Conservation (phyloP, 352 stramenopile species). For the Phytopythium boreale region DNA sequence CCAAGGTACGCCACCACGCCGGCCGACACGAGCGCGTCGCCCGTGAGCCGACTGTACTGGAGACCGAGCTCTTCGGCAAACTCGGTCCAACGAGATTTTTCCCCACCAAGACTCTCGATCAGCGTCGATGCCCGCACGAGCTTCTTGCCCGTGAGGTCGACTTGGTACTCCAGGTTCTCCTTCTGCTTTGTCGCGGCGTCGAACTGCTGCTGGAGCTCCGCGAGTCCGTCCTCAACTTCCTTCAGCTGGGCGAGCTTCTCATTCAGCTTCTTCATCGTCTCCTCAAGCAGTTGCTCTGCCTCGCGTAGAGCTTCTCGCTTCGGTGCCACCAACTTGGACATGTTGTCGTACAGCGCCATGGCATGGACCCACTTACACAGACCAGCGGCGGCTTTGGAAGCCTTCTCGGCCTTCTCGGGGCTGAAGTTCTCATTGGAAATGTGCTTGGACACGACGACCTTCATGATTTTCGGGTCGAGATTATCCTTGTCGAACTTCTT, state of each 20-base stretch:
- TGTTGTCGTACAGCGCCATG: conserved; percentile 92
- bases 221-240: conserved; percentile 89
- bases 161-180: conserved; percentile 89
- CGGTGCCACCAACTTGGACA: conserved; percentile 91
- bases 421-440: conserved; percentile 92
- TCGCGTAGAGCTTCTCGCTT: conserved; percentile 88
- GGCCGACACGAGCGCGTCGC: conserved; percentile 91
- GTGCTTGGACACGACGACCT: conserved; percentile 87
- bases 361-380: conserved; percentile 93
- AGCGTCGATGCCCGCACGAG: conserved; percentile 90
- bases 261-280: conserved; percentile 90
- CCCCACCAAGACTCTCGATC: conserved; percentile 91
- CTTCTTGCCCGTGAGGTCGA: conserved; percentile 93
- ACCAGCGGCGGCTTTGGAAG: conserved; percentile 90
- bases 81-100: conserved; percentile 91
- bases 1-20: conserved; percentile 93
- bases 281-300: conserved; percentile 80
- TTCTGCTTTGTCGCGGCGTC: conserved; percentile 90
- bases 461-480: conserved; percentile 86
- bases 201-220: conserved; percentile 85
- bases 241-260: conserved; percentile 90
- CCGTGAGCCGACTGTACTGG: conserved; percentile 89
- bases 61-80: conserved; percentile 78
- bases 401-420: conserved; percentile 90
- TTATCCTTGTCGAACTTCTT: conserved; percentile 92